phyloP scores from a whole-genome alignment of 257 asterid species.

The Anisodus acutangulus region DNA sequence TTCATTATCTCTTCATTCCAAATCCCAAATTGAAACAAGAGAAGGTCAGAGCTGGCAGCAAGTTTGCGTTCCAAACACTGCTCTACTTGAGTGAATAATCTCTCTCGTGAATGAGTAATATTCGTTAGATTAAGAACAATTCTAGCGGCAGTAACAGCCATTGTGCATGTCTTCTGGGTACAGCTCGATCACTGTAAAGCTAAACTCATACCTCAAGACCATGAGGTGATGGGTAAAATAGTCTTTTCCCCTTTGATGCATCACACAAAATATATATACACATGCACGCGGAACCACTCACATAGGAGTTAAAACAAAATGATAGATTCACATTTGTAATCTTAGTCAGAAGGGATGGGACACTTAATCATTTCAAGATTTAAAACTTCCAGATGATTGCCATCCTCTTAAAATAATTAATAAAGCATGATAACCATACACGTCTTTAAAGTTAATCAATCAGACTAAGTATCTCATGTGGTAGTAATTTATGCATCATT shows the following conservation, averaged over 20 bases:
- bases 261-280: conserved; percentile 6
- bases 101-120: neutral
- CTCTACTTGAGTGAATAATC: conserved; percentile 10
- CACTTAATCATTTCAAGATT: conserved; percentile 18
- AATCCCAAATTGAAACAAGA: neutral
- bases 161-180: neutral
- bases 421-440: conserved; percentile 12
- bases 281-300: neutral
- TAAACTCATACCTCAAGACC: conserved; percentile 3
- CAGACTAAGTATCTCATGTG: conserved; percentile 13
- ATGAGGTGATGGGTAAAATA: conserved; percentile 2
- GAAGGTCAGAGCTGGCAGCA: neutral
- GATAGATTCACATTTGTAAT: neutral
- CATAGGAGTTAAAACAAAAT: neutral
- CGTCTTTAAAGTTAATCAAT: neutral
- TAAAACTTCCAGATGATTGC: conserved; percentile 11
- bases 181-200: neutral
- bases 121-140: neutral
- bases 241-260: neutral
- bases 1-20: conserved; percentile 22
- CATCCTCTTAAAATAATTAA: conserved; percentile 11
- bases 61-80: conserved; percentile 22
- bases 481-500: neutral
- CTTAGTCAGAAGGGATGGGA: neutral
- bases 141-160: neutral